These are phyloP conservation scores for Vinca major DNA, from an alignment of 305 asterid genomes.

Conservation along the genomic window DNA sequence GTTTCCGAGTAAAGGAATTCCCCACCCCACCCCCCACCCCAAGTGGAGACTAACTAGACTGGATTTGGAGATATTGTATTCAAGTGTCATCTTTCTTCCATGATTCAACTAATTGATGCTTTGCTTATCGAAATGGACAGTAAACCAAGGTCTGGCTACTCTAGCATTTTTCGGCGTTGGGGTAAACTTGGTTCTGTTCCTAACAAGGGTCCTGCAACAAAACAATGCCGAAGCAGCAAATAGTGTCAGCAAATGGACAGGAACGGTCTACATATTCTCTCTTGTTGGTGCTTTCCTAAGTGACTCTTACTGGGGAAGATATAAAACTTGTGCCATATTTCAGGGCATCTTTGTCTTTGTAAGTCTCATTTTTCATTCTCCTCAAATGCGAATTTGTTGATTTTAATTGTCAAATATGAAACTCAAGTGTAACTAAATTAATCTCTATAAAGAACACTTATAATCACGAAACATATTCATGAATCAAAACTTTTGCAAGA, in stretches of 20 bases:
- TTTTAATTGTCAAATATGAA: background rate
- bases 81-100: no score
- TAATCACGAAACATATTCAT: background rate
- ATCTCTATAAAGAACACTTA: background rate
- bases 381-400: background rate
- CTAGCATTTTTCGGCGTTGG: conserved; percentile 99
- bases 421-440: background rate
- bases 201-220: conserved; percentile 73
- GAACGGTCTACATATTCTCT: conserved; percentile 92
- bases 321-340: conserved; percentile 84
- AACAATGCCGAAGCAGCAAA: conserved; percentile 94
- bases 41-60: no score
- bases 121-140: conserved; percentile 29
- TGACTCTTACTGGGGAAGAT: conserved; percentile 97
- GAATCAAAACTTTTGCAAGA: no score
- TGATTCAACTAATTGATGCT: background rate
- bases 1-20: no score
- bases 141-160: conserved; percentile 93
- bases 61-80: no score
- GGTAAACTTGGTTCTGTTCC: conserved; percentile 82
- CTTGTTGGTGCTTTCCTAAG: conserved; percentile 94
- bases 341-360: conserved; percentile 74
- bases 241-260: conserved; percentile 97
- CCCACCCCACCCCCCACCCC: no score
- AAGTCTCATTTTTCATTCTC: conserved; percentile 20